Base-by-base conservation (phyloP, 2,329 filamentous ascomycete genomes). In the Alternaria solani region DNA sequence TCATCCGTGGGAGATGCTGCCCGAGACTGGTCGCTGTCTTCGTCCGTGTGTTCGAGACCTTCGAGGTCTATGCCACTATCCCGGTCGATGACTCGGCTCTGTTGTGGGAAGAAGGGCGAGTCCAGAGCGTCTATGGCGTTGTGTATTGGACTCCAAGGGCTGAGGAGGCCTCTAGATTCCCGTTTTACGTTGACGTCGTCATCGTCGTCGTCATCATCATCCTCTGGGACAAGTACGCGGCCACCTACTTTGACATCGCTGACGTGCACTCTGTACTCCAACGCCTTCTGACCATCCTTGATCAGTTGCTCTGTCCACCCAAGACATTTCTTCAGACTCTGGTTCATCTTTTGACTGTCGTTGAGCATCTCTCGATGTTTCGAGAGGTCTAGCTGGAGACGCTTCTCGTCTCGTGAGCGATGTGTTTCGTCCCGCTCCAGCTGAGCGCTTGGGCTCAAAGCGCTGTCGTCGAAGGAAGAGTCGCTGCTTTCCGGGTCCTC, bases 281-380 rank as follows among this genome's bases (percentile, higher is more conserved):
- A 85, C 0, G 95, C 95, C 74, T 92, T 94, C 73, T 89, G 91
- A 6, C 91, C 95, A 69, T 97, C 93, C 49, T 87, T 89, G 76
- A 99, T 97, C 44, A 99, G 85, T 64, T 91, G 89, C 74, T 99
- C 94, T 0, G 94, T 96, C 87, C 92, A 94, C 66, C 89, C 89
- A 34, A 97, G 84, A 77, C 95, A 99, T 48, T 92, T 87, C 77
- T 93, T 96, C 46, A 99, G 86, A 76, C 92, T 96, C 76, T 96
- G 92, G 75, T 97, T 98, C 84, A 98, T 93, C 81, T 93, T 96
- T 73, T 97, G 93, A 67, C 91, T 95, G 75, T 97, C 94, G 39
- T 93, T 83, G 8, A 99, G 86, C 1, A 98, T 83, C 72, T 97
- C 91, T 67, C 93, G 92, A 76, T 99, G 95, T 74, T 94, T 94